These are phyloP conservation scores for Colletotrichum higginsianum DNA, from an alignment of 2,329 filamentous ascomycete genomes.

Conservation along the genomic window DNA sequence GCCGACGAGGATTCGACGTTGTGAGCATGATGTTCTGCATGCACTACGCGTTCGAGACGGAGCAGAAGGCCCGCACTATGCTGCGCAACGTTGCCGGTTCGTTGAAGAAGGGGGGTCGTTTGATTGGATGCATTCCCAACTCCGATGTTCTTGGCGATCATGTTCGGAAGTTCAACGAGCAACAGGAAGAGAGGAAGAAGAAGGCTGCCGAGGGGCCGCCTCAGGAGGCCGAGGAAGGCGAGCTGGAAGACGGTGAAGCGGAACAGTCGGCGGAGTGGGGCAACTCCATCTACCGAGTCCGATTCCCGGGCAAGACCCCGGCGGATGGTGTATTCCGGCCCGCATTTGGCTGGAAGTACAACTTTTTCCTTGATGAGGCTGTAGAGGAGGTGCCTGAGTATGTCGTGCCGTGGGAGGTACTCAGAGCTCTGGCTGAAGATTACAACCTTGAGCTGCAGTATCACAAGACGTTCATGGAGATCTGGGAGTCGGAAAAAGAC, in stretches of 20 bases:
- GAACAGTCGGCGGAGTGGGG: constrained; percentile 86
- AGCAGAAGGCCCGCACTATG: constrained; percentile 92
- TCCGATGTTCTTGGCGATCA: constrained; percentile 88
- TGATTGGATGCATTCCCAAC: constrained; percentile 97
- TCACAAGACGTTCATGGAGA: constrained; percentile 89
- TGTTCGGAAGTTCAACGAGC: constrained; percentile 83
- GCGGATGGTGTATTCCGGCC: constrained; percentile 92
- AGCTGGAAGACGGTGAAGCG: constrained; percentile 73
- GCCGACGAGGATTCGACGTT: constrained; percentile 90
- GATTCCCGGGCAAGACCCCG: constrained; percentile 87
- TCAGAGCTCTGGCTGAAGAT: constrained; percentile 94
- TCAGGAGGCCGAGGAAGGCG: constrained; percentile 59
- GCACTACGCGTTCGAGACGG: constrained; percentile 97
- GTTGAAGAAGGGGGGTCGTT: constrained; percentile 93
- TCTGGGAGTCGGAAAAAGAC: constrained; percentile 93
- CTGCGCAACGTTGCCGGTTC: constrained; percentile 91
- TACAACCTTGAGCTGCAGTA: constrained; percentile 98
- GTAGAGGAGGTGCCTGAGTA: constrained; percentile 98
- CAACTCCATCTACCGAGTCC: constrained; percentile 92
- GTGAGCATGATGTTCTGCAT: constrained; percentile 99
- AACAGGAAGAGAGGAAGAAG: constrained; percentile 59
- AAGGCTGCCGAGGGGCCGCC: constrained; percentile 48
- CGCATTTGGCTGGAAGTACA: constrained; percentile 98
- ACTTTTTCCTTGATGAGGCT: constrained; percentile 94
- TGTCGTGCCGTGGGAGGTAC: constrained; percentile 98